Conservation (phyloP, 257 asterid genomes). For the Capsicum rhomboideum region DNA sequence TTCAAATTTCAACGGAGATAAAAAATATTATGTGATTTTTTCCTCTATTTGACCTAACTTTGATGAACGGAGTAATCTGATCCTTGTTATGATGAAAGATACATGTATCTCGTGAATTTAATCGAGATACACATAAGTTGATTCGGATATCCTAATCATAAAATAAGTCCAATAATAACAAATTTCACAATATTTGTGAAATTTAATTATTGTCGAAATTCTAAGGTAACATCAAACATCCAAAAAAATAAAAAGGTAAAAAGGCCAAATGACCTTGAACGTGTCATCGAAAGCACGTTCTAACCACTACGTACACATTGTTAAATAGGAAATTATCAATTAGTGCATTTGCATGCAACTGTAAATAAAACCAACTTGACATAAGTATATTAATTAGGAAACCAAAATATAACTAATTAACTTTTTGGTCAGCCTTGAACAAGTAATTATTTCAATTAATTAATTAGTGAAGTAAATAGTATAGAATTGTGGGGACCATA, state of each 20-base stretch:
- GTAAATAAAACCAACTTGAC: neutral
- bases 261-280: neutral
- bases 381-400: no score
- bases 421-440: neutral
- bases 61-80: no score
- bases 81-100: no score
- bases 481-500: neutral
- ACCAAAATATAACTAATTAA: neutral
- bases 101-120: no score
- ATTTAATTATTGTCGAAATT: neutral
- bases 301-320: conserved; percentile 13
- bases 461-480: neutral
- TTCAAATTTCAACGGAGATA: no score
- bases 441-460: neutral
- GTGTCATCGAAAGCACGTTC: conserved; percentile 16
- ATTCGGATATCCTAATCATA: no score
- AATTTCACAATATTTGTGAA: neutral
- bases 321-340: neutral
- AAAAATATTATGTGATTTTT: no score
- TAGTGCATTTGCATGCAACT: neutral
- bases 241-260: neutral
- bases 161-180: neutral
- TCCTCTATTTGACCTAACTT: no score
- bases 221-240: neutral
- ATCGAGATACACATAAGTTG: no score